Evolutionary conservation across 495 filamentous ascomycete genomes (phyloP), one percentile per base, ranked within the genome.

Genomic region (Bombardia bombarda): DNA sequence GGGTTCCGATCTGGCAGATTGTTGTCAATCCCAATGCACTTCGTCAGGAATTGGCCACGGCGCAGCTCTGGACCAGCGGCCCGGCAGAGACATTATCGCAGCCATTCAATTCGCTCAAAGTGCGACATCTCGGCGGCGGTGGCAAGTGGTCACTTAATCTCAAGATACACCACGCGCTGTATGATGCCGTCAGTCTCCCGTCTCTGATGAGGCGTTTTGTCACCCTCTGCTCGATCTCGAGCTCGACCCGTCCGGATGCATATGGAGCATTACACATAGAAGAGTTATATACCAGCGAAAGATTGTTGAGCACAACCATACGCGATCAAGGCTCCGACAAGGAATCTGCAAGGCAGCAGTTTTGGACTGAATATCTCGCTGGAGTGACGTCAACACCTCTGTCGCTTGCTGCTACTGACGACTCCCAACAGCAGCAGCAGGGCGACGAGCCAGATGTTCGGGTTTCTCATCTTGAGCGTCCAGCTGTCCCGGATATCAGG

Each of bases 101-200:
- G 13, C 50, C 43, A 12, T 58, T 47, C 17, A 12, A 13, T n/a
- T 48, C 28, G 8, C 38, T 49, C 32, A 40, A 0, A 1, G 60
- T 14, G 0, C 49, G 31, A 7, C 37, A 26, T 14, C 23, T 40
- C 2, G 1, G 12, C 13, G 43, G 14, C 1, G 17, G 45, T 19
- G 50, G 22, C 26, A 44, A 32, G 21, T 65, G 43, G 55, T 22
- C 35, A 0, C 19, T 73, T 8, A 47, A 55, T 8, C 51, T 86
- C 3, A 69, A 66, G 7, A 74, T 87, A 9, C 79, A 88, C 43
- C 87, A 94, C 60, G 84, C 86, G 3, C 57, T 92, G 4, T 92
- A 88, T 49, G 87, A 94, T 62, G 84, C 82, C 1, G 61, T 82
- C 32, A 83, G 84, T 37, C 60, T 92, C 10, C 65, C 74, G 3